Evolutionary conservation across 1,284 basidiomycete genomes (phyloP).

Genomic region (Trichosporon faecale): DNA sequence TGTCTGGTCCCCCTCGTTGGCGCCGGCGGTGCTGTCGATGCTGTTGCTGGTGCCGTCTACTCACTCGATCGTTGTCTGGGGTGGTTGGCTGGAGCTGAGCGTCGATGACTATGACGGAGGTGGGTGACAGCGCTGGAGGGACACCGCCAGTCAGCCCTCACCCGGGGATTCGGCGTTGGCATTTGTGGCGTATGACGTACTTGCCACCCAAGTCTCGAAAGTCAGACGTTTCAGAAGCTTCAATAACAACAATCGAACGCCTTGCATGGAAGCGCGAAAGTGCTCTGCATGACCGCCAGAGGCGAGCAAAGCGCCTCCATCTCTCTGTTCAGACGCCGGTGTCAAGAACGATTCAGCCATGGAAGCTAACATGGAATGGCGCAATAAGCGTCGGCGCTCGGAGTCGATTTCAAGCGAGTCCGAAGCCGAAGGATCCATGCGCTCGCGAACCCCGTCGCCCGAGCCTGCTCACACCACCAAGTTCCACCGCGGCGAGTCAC

Average conservation of each 20-base stretch:
- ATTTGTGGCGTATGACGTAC: neutral
- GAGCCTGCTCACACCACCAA: conserved; percentile 7
- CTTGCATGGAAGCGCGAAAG: neutral
- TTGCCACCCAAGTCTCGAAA: neutral
- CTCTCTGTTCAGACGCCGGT: neutral
- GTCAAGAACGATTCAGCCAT: neutral
- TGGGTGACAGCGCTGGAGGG: conserved; percentile 10
- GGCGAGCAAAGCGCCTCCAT: neutral
- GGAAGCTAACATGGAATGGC: conserved; percentile 47
- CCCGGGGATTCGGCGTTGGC: conserved; percentile 6
- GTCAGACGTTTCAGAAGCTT: neutral
- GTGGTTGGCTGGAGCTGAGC: conserved; percentile 10
- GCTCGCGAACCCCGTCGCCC: neutral
- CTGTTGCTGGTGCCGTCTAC: neutral
- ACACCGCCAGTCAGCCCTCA: conserved; percentile 1
- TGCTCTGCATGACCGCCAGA: neutral
- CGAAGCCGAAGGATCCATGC: neutral
- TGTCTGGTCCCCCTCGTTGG: neutral
- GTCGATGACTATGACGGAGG: conserved; percentile 10
- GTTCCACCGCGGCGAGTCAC: conserved; percentile 31
- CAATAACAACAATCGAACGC: neutral
- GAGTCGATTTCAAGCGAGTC: conserved; percentile 47
- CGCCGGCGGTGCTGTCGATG: neutral
- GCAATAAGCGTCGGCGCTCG: conserved; percentile 62
- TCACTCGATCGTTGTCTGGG: conserved; percentile 9